Evolutionary conservation across 2,329 filamentous ascomycete species (phyloP).

Genomic region (Sarocladium brachiariae): DNA sequence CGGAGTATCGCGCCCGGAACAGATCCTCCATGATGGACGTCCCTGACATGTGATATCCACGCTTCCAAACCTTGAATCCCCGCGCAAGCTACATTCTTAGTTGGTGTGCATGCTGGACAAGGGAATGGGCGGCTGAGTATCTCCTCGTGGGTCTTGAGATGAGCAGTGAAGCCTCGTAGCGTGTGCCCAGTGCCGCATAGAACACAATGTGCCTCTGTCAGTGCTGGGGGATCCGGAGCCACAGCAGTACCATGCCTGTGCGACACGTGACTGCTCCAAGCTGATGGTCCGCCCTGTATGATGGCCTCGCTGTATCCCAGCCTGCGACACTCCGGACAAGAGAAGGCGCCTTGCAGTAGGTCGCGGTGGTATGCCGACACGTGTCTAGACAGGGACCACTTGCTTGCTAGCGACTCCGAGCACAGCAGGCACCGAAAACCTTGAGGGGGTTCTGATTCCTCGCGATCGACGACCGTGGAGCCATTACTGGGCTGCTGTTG

Average conservation of each 20-base stretch:
- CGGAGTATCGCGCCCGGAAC: not conserved
- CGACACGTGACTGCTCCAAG: not conserved
- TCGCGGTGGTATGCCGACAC: not conserved
- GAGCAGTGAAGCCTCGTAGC: not conserved
- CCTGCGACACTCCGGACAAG: not conserved
- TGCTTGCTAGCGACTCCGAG: not conserved
- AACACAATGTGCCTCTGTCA: not conserved
- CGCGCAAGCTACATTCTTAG: not conserved
- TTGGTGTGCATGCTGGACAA: not conserved
- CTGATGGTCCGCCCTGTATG: not conserved
- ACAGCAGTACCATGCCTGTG: not conserved
- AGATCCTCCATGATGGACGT: not conserved
- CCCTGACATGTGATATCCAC: not conserved
- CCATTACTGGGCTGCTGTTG: not conserved
- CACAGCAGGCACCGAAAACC: not conserved
- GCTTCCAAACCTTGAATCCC: not conserved
- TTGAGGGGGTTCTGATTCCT: not conserved
- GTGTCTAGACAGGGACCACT: not conserved
- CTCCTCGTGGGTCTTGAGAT: not conserved
- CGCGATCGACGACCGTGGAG: not conserved
- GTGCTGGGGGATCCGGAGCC: not conserved
- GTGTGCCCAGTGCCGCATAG: not conserved
- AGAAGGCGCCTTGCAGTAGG: not conserved
- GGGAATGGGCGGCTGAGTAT: not conserved
- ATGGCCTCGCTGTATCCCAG: not conserved